phyloP scores from a whole-genome alignment of 2,329 filamentous ascomycete genomes.

The Aciculosporium take region DNA sequence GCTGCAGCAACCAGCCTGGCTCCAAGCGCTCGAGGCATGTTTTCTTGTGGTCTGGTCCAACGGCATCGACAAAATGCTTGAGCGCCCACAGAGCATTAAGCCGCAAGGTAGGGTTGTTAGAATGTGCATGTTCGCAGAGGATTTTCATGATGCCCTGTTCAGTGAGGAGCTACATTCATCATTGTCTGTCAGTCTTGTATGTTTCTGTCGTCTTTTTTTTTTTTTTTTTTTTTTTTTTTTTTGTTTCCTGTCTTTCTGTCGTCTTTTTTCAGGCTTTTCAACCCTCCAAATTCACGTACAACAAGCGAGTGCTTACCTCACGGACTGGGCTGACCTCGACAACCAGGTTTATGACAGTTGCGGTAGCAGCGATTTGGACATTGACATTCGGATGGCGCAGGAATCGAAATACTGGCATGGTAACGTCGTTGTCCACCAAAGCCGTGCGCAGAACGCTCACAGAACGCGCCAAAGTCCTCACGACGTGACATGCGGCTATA shows the following conservation, averaged over 20 bases:
- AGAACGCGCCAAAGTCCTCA: conserved; percentile 70
- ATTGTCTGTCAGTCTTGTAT: conserved; percentile 10
- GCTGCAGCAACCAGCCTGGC: conserved; percentile 64
- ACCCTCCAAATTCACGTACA: too few species aligned
- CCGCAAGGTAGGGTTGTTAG: conserved; percentile 61
- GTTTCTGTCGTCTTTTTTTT: too few species aligned
- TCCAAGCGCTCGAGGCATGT: conserved; percentile 64
- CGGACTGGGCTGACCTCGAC: conserved; percentile 85
- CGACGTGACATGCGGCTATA: conserved; percentile 70
- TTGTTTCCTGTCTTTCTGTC: conserved; percentile 1
- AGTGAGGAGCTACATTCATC: conserved; percentile 47
- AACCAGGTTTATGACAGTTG: conserved; percentile 71
- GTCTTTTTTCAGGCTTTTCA: too few species aligned
- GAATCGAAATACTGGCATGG: conserved; percentile 60
- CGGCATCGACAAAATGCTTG: conserved; percentile 72
- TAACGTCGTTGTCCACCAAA: conserved; percentile 73
- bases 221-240: too few species aligned
- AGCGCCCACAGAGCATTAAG: conserved; percentile 85
- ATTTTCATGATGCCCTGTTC: conserved; percentile 60
- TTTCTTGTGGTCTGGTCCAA: conserved; percentile 58
- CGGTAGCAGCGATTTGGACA: conserved; percentile 74
- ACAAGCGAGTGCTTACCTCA: conserved; percentile 43
- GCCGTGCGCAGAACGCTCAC: conserved; percentile 73
- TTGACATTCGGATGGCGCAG: conserved; percentile 62
- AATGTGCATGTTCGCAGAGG: conserved; percentile 74